Evolutionary conservation across 2,329 filamentous ascomycete species (phyloP).

Genomic region (Pyrenophora seminiperda): DNA sequence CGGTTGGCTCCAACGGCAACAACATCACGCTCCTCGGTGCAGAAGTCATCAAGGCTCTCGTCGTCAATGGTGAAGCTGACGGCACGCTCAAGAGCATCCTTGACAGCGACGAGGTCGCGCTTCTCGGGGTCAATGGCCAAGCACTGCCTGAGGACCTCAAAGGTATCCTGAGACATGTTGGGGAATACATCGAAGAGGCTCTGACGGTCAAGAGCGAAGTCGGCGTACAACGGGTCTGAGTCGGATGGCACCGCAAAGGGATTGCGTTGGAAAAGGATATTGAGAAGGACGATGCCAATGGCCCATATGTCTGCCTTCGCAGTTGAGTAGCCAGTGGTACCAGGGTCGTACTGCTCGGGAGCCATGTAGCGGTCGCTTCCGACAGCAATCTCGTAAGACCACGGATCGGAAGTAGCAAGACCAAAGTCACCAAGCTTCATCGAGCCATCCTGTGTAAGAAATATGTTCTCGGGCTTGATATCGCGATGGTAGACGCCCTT

Average conservation of each 20-base stretch:
- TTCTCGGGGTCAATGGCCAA: constrained; percentile 89
- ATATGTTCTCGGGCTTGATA: constrained; percentile 99
- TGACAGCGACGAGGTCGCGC: constrained; percentile 78
- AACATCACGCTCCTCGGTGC: constrained; percentile 75
- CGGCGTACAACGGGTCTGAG: constrained; percentile 88
- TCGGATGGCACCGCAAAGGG: constrained; percentile 90
- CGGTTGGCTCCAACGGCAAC: constrained; percentile 84
- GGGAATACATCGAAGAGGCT: constrained; percentile 98
- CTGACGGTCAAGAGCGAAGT: constrained; percentile 92
- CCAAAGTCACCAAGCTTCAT: constrained; percentile 99
- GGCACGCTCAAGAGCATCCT: constrained; percentile 76
- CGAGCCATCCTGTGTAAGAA: constrained; percentile 80
- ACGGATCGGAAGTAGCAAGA: constrained; percentile 83
- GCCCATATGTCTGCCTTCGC: constrained; percentile 96
- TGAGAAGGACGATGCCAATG: constrained; percentile 93
- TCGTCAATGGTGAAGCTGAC: constrained; percentile 94
- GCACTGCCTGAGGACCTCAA: constrained; percentile 87
- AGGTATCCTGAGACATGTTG: constrained; percentile 98
- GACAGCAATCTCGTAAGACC: constrained; percentile 91
- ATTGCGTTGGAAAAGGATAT: constrained; percentile 95
- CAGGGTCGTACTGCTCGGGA: constrained; percentile 94
- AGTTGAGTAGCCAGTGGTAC: constrained; percentile 85
- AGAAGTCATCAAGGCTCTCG: constrained; percentile 91
- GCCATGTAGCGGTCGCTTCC: constrained; percentile 99
- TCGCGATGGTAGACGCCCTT: constrained; percentile 95